Conservation (phyloP, 371 early-diverging fungal genomes). For the Mortierella sp. region DNA sequence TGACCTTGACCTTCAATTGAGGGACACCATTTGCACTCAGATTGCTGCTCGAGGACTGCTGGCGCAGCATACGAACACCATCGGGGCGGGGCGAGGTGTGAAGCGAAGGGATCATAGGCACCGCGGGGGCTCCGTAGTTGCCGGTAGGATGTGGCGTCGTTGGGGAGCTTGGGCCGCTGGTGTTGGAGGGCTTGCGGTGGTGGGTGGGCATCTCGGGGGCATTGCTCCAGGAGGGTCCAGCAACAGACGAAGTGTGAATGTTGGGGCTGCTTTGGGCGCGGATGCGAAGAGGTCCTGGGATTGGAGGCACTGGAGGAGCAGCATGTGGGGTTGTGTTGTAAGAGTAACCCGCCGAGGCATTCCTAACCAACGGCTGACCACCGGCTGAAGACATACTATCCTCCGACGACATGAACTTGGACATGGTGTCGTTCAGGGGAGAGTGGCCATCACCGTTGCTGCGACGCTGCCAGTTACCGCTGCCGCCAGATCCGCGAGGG, state of each 20-base stretch:
- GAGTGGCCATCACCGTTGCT: conserved; percentile 59
- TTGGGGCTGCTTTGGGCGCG: conserved; percentile 79
- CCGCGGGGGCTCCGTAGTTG: conserved; percentile 36
- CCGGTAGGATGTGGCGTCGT: conserved; percentile 32
- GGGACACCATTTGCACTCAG: conserved; percentile 38
- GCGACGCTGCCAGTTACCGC: conserved; percentile 59
- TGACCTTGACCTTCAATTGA: conserved; percentile 85
- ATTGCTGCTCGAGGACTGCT: conserved; percentile 51
- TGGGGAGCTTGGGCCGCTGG: conserved; percentile 47
- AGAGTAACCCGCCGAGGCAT: conserved; percentile 50
- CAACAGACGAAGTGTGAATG: conserved; percentile 61
- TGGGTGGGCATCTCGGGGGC: conserved; percentile 48
- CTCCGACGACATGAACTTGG: conserved; percentile 57
- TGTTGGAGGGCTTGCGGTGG: conserved; percentile 39
- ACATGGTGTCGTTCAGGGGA: conserved; percentile 59
- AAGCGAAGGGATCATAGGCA: conserved; percentile 36
- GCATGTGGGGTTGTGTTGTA: conserved; percentile 43
- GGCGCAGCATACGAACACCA: conserved; percentile 33
- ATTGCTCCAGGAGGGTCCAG: conserved; percentile 38
- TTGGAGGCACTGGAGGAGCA: conserved; percentile 35
- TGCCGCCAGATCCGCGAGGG: conserved; percentile 58
- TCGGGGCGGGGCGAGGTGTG: conserved; percentile 50
- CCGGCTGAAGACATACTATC: conserved; percentile 28
- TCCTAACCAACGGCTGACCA: conserved; percentile 48
- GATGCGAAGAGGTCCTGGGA: conserved; percentile 63